These are phyloP conservation scores for Ophiostoma montium DNA, from an alignment of 2,329 filamentous ascomycete genomes.

Conservation along the genomic window DNA sequence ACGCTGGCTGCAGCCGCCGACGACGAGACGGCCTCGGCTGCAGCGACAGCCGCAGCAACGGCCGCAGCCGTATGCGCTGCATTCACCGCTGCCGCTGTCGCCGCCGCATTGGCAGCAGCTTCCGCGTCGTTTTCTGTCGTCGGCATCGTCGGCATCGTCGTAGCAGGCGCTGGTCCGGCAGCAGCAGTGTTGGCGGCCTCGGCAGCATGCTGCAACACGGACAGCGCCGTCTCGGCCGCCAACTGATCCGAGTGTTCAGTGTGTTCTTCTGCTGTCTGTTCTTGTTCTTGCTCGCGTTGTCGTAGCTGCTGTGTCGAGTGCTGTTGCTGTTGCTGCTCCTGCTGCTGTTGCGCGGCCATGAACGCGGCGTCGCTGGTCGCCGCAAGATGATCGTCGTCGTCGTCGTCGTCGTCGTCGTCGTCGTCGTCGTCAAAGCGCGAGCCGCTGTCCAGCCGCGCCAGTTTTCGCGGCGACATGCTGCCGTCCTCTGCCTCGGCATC, in stretches of 20 bases:
- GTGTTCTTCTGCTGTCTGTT: slow-evolving; percentile 13
- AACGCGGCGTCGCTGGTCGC: not conserved
- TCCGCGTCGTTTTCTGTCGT: slow-evolving; percentile 17
- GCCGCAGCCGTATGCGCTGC: not conserved
- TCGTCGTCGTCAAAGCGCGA: slow-evolving; percentile 10
- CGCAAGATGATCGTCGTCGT: not conserved
- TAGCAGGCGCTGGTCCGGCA: slow-evolving; percentile 17
- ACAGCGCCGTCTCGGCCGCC: slow-evolving; percentile 36
- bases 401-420: not conserved
- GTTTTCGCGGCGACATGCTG: slow-evolving; percentile 35
- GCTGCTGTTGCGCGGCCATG: not conserved
- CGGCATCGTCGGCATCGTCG: slow-evolving; percentile 23
- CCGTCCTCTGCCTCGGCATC: not conserved
- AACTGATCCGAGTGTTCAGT: no score
- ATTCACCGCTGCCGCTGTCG: not conserved
- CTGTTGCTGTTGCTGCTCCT: not conserved
- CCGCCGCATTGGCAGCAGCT: not conserved
- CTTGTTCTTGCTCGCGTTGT: not conserved
- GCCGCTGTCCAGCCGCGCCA: slow-evolving; percentile 31
- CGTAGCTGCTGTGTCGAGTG: not conserved
- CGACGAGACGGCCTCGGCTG: slow-evolving; percentile 3
- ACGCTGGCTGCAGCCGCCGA: slow-evolving; percentile 24
- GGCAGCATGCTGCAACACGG: slow-evolving; percentile 15
- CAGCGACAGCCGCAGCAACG: slow-evolving; percentile 6
- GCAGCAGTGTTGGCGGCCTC: slow-evolving; percentile 21